Base-by-base conservation (phyloP, 2,329 filamentous ascomycete species). In the Acarospora socialis region DNA sequence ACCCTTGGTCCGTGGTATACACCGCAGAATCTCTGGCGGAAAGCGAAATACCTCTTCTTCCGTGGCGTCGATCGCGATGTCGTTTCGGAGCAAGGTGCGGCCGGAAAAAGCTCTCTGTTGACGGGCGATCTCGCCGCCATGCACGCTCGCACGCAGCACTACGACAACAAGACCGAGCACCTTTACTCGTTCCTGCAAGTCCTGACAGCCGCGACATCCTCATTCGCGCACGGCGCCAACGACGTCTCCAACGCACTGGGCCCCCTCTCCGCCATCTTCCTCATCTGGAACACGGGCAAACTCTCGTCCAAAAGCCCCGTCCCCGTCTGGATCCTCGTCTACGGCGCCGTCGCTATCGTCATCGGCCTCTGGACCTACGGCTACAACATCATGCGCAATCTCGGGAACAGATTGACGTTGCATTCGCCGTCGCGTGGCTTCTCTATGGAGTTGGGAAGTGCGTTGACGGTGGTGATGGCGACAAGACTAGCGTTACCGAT, bases 51-150 rank as follows among this genome's bases (percentile, higher is more conserved):
- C 18, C 47, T 50, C 6, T 51, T 68, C 35, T 58, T 60, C 5
- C 55, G 56, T 30, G 57, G 59, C 33, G 55, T 62, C 6, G 59
- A 52, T 5, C 51, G 54, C 20, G 58, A 63, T 39, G 53, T 54
- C 21, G 50, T 59, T 23, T 47, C 48, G n/a, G n/a, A n/a, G n/a
- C n/a, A n/a, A n/a, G n/a, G n/a, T n/a, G n/a, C n/a, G n/a, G n/a
- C n/a, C n/a, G n/a, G n/a, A n/a, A n/a, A n/a, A n/a, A n/a, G n/a
- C n/a, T n/a, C n/a, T n/a, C n/a, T 27, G 12, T 14, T 7, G 24
- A 22, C 37, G 77, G 73, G 84, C 56, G 81, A 86, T 77, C 80
- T 87, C 35, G 80, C 81, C 49, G 51, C 45, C 31, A 56, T 53
- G 29, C 58, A 61, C 42, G 46, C 56, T 20, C 50, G 51, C n/a